These are phyloP conservation scores for Zizania palustris DNA, from an alignment of 202 grass and related monocot genomes.

Conservation along the genomic window DNA sequence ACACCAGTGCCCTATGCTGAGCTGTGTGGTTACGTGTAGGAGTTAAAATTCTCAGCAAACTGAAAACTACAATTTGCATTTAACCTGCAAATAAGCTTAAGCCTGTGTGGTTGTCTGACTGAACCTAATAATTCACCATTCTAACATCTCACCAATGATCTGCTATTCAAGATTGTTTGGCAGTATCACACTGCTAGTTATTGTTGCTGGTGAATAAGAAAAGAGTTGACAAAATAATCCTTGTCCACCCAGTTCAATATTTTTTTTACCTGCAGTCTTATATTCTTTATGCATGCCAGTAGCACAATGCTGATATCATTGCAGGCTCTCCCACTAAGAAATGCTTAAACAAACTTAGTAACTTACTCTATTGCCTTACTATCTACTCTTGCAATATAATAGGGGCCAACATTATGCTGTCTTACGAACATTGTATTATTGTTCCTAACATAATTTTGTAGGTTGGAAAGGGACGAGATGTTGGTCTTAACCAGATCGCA, in stretches of 20 bases:
- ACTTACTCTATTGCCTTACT: conserved; percentile 9
- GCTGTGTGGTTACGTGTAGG: neutral
- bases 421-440: conserved; percentile 25
- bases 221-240: neutral
- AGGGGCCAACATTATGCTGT: neutral
- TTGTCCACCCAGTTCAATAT: neutral
- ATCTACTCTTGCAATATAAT: conserved; percentile 11
- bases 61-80: neutral
- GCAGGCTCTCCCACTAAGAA: neutral
- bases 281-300: neutral
- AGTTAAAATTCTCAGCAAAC: neutral
- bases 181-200: neutral
- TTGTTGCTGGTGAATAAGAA: conserved; percentile 18
- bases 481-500: conserved; percentile 95
- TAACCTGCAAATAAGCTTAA: neutral
- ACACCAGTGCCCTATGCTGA: neutral
- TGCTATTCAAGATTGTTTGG: neutral
- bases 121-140: neutral
- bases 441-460: conserved; percentile 41
- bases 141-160: neutral
- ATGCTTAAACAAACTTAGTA: conserved; percentile 13
- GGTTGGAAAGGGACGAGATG: conserved; percentile 96
- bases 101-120: too few relatives aligned
- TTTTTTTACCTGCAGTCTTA: neutral
- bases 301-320: neutral